Percentiles rank a stretch among this genome's conserved stretches.
Conservation (phyloP, 352 stramenopile species). For the Phytophthora tentaculata region DNA sequence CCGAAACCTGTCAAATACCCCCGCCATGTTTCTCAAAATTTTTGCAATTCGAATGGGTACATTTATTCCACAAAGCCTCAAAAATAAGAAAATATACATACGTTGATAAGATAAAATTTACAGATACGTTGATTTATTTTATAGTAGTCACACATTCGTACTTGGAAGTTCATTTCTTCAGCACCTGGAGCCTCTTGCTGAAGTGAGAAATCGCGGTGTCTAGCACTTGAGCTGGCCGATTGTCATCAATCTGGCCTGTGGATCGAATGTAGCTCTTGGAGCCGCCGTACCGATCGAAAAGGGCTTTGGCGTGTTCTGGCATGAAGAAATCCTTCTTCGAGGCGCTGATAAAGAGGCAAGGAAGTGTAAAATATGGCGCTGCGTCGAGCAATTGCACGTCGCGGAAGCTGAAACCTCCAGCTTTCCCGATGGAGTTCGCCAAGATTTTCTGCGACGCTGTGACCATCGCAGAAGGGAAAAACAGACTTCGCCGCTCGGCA, state of each 20-base stretch:
- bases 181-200: constrained; percentile 25
- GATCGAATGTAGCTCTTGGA: constrained; percentile 67
- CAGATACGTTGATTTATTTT: constrained; percentile 2
- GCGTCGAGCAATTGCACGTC: constrained; percentile 62
- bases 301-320: constrained; percentile 54
- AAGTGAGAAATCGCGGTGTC: constrained; percentile 53
- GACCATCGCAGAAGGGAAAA: constrained; percentile 70
- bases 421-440: constrained; percentile 68
- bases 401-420: constrained; percentile 57
- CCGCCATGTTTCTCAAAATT: constrained; percentile 23
- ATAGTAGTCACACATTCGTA: not conserved
- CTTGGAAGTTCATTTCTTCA: constrained; percentile 21
- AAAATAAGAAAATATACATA: too few relatives aligned
- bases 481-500: constrained; percentile 70
- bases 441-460: constrained; percentile 74
- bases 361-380: constrained; percentile 45
- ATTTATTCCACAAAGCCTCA: too few relatives aligned
- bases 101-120: too few relatives aligned
- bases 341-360: constrained; percentile 73
- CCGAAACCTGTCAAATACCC: constrained; percentile 67
- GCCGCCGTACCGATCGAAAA: constrained; percentile 67
- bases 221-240: constrained; percentile 56
- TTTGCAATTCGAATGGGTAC: too few relatives aligned
- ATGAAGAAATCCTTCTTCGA: constrained; percentile 81
- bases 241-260: constrained; percentile 65